Percentiles rank a stretch among this genome's conserved stretches.
These are phyloP conservation scores for Cystofilobasidium capitatum DNA, from an alignment of 768 basidiomycete species.

Conservation along the genomic window DNA sequence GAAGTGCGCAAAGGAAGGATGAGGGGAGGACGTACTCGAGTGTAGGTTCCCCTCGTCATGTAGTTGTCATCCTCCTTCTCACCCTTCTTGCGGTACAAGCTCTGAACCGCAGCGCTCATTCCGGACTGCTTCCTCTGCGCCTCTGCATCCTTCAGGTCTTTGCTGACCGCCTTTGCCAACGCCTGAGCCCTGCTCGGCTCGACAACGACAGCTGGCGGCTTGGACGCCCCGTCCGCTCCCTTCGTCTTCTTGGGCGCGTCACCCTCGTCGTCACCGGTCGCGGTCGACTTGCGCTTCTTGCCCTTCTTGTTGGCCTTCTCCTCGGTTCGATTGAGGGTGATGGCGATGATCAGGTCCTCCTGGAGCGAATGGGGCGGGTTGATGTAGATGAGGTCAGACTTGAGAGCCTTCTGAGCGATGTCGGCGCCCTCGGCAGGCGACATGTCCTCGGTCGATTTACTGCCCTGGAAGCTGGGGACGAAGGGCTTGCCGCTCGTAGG, in stretches of 20 bases:
- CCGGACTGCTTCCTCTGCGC: slow-evolving; percentile 61
- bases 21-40: slow-evolving; percentile 61
- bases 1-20: too few species aligned
- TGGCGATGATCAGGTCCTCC: slow-evolving; percentile 50
- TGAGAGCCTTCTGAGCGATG: not conserved
- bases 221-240: slow-evolving; percentile 25
- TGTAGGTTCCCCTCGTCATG: slow-evolving; percentile 86
- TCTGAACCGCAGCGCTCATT: slow-evolving; percentile 81
- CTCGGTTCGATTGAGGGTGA: slow-evolving; percentile 33
- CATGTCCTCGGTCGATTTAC: not conserved
- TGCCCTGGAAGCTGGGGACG: slow-evolving; percentile 1
- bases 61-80: slow-evolving; percentile 54
- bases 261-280: slow-evolving; percentile 32
- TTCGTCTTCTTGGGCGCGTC: slow-evolving; percentile 34
- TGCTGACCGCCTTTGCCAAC: slow-evolving; percentile 47
- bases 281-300: slow-evolving; percentile 32
- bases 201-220: not conserved
- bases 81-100: slow-evolving; percentile 58
- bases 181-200: slow-evolving; percentile 44
- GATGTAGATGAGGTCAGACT: slow-evolving; percentile 13
- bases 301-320: slow-evolving; percentile 30
- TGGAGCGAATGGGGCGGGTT: slow-evolving; percentile 14
- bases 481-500: slow-evolving; percentile 28
- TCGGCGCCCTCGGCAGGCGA: slow-evolving; percentile 3
- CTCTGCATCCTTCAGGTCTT: slow-evolving; percentile 52